Conservation (phyloP, 2,329 filamentous ascomycete species). For the Beauveria caledonica region DNA sequence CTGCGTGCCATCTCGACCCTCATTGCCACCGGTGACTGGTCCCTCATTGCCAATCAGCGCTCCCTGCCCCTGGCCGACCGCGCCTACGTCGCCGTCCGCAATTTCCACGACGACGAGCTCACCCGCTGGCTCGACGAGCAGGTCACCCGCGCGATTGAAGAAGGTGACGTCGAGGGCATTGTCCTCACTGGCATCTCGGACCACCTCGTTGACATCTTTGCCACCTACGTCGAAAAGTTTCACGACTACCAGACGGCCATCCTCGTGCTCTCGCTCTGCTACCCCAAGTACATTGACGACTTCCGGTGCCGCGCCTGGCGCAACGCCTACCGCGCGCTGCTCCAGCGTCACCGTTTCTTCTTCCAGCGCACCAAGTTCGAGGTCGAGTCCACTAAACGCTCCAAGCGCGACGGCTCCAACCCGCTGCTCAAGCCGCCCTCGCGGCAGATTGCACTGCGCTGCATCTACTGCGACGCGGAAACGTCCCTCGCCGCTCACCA, state of each 20-base stretch:
- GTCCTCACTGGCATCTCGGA: constrained; percentile 72
- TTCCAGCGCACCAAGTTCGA: constrained; percentile 70
- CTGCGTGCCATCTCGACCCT: constrained; percentile 71
- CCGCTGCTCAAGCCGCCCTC: constrained; percentile 57
- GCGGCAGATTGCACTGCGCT: constrained; percentile 65
- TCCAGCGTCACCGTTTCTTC: constrained; percentile 65
- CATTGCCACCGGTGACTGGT: constrained; percentile 71
- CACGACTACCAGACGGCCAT: constrained; percentile 73
- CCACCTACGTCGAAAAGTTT: constrained; percentile 66
- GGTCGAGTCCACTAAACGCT: constrained; percentile 64
- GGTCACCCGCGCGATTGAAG: constrained; percentile 49
- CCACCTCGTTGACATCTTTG: constrained; percentile 63
- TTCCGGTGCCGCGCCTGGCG: constrained; percentile 68
- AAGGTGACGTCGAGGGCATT: constrained; percentile 69
- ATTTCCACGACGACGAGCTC: constrained; percentile 54
- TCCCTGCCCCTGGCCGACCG: constrained; percentile 69
- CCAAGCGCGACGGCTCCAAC: constrained; percentile 49
- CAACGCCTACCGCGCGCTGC: constrained; percentile 60
- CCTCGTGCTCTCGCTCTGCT: constrained; percentile 63
- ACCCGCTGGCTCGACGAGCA: constrained; percentile 61
- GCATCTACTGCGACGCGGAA: constrained; percentile 64
- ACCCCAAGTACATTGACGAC: constrained; percentile 70
- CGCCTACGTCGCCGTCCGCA: constrained; percentile 62
- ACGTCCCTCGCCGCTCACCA: constrained; percentile 39
- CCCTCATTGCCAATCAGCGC: constrained; percentile 61